A percentile compares a stretch with the other conserved stretches of the same genome.
Conservation (phyloP, 1,284 basidiomycete species). For the Ganoderma multipileum region DNA sequence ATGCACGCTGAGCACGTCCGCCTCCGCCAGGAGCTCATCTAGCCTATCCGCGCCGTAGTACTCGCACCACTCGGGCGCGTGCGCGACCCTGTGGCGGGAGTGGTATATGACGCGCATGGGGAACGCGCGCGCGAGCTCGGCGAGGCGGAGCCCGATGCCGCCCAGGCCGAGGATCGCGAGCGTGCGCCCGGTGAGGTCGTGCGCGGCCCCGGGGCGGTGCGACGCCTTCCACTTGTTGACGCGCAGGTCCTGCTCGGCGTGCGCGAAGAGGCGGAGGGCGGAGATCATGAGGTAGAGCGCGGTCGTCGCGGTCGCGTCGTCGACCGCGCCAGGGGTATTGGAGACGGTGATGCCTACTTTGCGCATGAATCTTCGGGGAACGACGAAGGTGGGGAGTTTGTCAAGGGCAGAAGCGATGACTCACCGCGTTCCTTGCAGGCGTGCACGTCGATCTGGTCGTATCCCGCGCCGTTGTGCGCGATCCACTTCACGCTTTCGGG, state of each 20-base stretch:
- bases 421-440: slow-evolving; percentile 76
- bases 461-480: slow-evolving; percentile 93
- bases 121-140: slow-evolving; percentile 74
- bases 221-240: slow-evolving; percentile 62
- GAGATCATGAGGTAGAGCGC: slow-evolving; percentile 88
- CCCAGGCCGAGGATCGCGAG: slow-evolving; percentile 91
- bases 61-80: slow-evolving; percentile 77
- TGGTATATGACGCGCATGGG: slow-evolving; percentile 92
- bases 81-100: slow-evolving; percentile 61
- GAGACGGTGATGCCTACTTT: slow-evolving; percentile 81
- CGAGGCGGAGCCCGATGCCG: slow-evolving; percentile 83
- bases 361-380: not conserved
- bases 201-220: slow-evolving; percentile 54
- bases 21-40: slow-evolving; percentile 73
- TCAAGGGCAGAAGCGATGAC: slow-evolving; percentile 13
- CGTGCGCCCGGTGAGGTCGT: slow-evolving; percentile 82
- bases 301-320: slow-evolving; percentile 92
- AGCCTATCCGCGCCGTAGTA: slow-evolving; percentile 70
- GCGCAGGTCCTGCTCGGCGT: slow-evolving; percentile 74
- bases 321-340: slow-evolving; percentile 91
- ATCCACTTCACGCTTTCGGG: slow-evolving; percentile 82
- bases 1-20: slow-evolving; percentile 86
- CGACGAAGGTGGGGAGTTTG: not conserved
- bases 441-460: slow-evolving; percentile 83
- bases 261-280: slow-evolving; percentile 80